Conservation (phyloP, 2,329 filamentous ascomycete genomes). For the Colletotrichum costaricense region DNA sequence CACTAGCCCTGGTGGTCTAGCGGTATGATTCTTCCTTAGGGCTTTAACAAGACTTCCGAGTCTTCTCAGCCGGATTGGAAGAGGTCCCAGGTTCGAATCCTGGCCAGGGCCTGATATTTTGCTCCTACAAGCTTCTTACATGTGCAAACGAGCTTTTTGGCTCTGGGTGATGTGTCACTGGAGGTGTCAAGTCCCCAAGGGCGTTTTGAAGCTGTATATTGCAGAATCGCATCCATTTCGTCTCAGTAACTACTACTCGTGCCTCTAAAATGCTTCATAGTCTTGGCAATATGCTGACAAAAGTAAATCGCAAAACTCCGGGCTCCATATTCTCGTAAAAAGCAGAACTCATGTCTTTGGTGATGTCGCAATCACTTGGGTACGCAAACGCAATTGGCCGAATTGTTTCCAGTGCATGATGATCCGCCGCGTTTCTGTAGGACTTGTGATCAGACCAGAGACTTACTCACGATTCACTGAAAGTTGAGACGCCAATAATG, state of each 20-base stretch:
- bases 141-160: neutral
- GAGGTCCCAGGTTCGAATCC: neutral
- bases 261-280: no score
- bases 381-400: neutral
- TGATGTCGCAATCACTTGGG: neutral
- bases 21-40: conserved; percentile 5
- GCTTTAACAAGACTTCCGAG: neutral
- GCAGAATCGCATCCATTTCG: no score
- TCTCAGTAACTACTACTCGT: no score
- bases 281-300: neutral
- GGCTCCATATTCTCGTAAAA: neutral
- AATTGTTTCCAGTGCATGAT: neutral
- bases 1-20: neutral
- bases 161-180: no score
- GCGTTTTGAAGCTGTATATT: no score
- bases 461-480: neutral
- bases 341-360: neutral
- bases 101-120: neutral
- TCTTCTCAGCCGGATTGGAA: neutral
- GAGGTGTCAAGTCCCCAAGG: no score
- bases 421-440: neutral
- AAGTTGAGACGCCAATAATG: neutral
- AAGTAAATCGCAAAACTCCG: neutral
- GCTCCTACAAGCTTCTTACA: neutral
- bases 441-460: neutral